Evolutionary conservation across 495 filamentous ascomycete genomes (phyloP).

Genomic region (Podospora fimiseda): DNA sequence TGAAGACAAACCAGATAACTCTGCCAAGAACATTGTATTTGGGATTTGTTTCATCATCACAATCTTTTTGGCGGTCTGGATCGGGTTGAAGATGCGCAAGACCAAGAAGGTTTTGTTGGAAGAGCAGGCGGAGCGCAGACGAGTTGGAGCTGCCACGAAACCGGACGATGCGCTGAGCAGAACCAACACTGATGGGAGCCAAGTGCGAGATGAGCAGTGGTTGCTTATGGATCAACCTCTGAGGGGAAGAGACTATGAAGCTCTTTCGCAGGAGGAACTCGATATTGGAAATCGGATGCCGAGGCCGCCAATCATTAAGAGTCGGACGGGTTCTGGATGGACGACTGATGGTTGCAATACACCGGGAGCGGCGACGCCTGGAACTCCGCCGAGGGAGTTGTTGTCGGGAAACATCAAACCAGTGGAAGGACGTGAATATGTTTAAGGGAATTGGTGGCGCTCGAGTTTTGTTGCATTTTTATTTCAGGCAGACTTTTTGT

Average conservation of each 20-base stretch:
- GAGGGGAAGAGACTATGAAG: conserved; percentile 2
- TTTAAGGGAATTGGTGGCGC: no score
- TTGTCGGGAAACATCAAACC: not conserved
- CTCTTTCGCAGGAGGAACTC: conserved; percentile 5
- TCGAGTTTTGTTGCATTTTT: no score
- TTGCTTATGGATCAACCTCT: not conserved
- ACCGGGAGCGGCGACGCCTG: not conserved
- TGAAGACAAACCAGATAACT: conserved; percentile 14
- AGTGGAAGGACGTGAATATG: not conserved
- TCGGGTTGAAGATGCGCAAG: conserved; percentile 24
- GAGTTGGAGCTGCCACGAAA: not conserved
- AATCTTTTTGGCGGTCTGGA: conserved; percentile 20
- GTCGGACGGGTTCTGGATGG: not conserved
- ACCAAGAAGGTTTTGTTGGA: conserved; percentile 24
- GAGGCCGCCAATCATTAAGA: not conserved
- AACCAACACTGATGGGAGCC: not conserved
- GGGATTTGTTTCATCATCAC: conserved; percentile 19
- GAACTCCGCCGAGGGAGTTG: not conserved
- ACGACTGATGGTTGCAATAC: not conserved
- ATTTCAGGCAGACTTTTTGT: no score
- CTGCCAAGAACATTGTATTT: conserved; percentile 25
- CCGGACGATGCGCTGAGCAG: not conserved
- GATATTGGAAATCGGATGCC: not conserved
- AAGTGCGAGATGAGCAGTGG: not conserved
- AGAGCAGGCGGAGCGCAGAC: conserved; percentile 20